Evolutionary conservation across 73 alveolate genomes (phyloP).

Genomic region (Stentor coeruleus): DNA sequence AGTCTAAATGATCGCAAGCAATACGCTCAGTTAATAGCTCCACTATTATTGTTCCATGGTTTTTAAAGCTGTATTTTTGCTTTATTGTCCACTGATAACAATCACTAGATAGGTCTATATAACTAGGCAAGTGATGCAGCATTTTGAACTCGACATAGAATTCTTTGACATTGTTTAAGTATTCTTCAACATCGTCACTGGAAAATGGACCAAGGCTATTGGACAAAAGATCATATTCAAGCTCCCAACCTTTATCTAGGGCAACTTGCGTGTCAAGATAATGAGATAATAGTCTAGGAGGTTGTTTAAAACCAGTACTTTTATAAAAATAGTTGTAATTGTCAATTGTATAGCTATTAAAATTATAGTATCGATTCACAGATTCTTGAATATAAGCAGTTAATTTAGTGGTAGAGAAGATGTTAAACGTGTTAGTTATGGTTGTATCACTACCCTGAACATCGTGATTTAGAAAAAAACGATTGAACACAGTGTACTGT

Average conservation of each 20-base stretch:
- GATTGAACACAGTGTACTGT: neutral
- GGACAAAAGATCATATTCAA: neutral
- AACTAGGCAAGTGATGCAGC: neutral
- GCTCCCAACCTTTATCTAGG: neutral
- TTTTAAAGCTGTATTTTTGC: neutral
- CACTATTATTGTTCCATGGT: slow-evolving; percentile 7
- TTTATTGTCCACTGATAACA: neutral
- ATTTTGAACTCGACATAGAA: neutral
- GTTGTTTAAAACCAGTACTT: neutral
- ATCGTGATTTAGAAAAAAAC: neutral
- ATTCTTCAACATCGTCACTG: neutral
- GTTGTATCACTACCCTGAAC: neutral
- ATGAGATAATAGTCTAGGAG: neutral
- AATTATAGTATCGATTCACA: neutral
- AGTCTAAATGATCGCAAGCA: neutral
- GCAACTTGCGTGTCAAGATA: neutral
- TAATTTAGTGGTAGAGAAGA: neutral
- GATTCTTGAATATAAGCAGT: neutral
- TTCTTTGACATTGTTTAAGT: neutral
- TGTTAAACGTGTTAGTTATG: neutral
- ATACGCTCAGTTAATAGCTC: neutral
- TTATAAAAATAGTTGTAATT: neutral
- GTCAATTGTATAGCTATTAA: neutral
- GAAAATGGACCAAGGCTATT: neutral
- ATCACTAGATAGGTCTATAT: neutral